Evolutionary conservation across 2,329 filamentous ascomycete species (phyloP).

Genomic region (Rasamsonia emersonii): DNA sequence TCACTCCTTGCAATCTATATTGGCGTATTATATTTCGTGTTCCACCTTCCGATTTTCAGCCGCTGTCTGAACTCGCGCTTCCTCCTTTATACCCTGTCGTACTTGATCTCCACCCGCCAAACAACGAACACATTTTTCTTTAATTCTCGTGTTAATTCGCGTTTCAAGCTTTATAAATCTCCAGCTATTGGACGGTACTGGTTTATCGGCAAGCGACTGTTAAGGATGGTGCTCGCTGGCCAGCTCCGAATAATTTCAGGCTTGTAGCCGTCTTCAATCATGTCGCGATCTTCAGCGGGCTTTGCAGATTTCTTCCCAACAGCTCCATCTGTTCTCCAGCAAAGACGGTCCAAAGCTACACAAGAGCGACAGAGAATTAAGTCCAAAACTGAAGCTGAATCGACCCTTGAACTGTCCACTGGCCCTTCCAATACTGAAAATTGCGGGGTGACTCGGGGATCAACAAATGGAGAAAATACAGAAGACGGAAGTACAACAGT

Average conservation of each 20-base stretch:
- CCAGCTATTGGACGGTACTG: no score
- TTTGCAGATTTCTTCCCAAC: constrained; percentile 82
- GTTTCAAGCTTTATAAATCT: no score
- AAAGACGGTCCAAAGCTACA: constrained; percentile 40
- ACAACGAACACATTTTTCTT: no score
- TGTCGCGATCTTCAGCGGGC: constrained; percentile 73
- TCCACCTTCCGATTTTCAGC: no score
- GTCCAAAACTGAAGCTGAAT: constrained; percentile 21
- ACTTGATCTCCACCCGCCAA: no score
- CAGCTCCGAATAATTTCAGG: constrained; percentile 24
- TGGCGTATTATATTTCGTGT: no score
- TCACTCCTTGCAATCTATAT: no score
- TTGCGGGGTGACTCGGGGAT: constrained; percentile 7
- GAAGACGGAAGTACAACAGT: constrained; percentile 8
- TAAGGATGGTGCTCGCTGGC: constrained; percentile 34
- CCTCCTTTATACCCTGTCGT: no score
- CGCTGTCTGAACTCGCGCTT: no score
- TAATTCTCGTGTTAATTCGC: no score
- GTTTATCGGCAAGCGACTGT: background rate
- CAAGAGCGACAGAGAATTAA: constrained; percentile 55
- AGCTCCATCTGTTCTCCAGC: constrained; percentile 56
- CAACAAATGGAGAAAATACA: constrained; percentile 5
- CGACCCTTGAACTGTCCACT: constrained; percentile 10
- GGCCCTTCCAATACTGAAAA: constrained; percentile 8
- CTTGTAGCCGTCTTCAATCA: constrained; percentile 46